A percentile compares a stretch with the other conserved stretches of the same genome.
Evolutionary conservation across 139 green algal genomes (phyloP).

Genomic region (Edaphochlamys debaryana): DNA sequence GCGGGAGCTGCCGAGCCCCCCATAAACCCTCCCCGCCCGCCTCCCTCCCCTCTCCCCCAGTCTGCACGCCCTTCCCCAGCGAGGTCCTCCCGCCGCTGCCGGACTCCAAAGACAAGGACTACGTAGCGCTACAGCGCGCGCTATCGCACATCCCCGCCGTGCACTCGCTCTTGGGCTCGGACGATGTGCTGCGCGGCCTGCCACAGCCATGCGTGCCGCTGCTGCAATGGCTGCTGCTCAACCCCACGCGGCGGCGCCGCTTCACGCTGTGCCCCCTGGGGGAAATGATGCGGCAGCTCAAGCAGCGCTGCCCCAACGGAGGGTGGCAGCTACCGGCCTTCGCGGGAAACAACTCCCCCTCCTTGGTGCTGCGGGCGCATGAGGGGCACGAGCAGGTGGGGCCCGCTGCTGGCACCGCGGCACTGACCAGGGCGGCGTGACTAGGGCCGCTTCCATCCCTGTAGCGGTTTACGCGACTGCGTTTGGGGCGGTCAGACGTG

Average conservation of each 20-base stretch:
- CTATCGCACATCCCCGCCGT: constrained; percentile 30
- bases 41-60: no score
- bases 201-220: background rate
- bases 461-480: no score
- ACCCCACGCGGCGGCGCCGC: constrained; percentile 12
- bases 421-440: background rate
- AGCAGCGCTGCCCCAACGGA: background rate
- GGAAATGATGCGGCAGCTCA: constrained; percentile 13
- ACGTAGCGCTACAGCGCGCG: background rate
- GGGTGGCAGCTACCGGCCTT: background rate
- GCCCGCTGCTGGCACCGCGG: background rate
- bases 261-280: constrained; percentile 1
- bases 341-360: background rate
- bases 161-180: constrained; percentile 6
- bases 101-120: constrained; percentile 48
- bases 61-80: constrained; percentile 48
- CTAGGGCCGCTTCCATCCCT: no score
- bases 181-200: background rate
- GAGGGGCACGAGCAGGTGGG: background rate
- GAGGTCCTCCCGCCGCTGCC: constrained; percentile 29
- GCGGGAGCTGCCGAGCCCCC: no score
- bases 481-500: no score
- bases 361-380: constrained; percentile 2
- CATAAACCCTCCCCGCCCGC: background rate
- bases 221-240: constrained; percentile 43